A percentile compares a stretch with the other conserved stretches of the same genome.
These are phyloP conservation scores for Globisporangium apiculatum DNA, from an alignment of 352 stramenopile species.

Conservation along the genomic window DNA sequence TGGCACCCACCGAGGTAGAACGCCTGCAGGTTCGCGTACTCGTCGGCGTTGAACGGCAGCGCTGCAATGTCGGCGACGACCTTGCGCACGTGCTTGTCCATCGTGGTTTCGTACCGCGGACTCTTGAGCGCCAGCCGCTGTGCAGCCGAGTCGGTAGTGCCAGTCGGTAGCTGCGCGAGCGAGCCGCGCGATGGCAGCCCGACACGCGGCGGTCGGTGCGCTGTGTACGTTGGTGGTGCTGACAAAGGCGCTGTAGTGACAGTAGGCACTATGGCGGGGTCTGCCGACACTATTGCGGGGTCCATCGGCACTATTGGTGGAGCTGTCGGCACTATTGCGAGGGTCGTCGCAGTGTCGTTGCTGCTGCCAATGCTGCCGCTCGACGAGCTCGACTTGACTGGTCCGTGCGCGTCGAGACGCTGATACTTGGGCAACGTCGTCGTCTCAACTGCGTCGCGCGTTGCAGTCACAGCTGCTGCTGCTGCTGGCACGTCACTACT, in stretches of 20 bases:
- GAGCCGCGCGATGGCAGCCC: constrained; percentile 39
- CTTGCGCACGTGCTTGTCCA: constrained; percentile 65
- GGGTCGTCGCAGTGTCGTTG: constrained; percentile 20
- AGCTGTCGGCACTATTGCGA: constrained; percentile 4
- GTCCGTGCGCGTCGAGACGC: constrained; percentile 29
- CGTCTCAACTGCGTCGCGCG: constrained; percentile 14
- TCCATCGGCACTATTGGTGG: constrained; percentile 5
- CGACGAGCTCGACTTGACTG: constrained; percentile 35
- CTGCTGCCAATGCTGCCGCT: constrained; percentile 36
- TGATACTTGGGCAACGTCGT: constrained; percentile 38
- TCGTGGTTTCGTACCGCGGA: constrained; percentile 61
- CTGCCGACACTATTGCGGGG: constrained; percentile 4
- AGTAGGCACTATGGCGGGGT: constrained; percentile 6
- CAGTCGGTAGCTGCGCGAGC: constrained; percentile 23
- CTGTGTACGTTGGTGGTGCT: constrained; percentile 1
- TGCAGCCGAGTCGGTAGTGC: constrained; percentile 22
- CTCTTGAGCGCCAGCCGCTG: constrained; percentile 51
- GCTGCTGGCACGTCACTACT: neutral
- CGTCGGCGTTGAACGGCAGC: constrained; percentile 59
- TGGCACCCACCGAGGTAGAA: constrained; percentile 57
- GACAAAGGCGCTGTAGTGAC: constrained; percentile 8
- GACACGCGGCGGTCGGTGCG: constrained; percentile 20
- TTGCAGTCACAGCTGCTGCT: constrained; percentile 10
- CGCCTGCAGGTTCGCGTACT: constrained; percentile 47
- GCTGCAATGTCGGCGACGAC: constrained; percentile 55